A percentile compares a stretch with the other conserved stretches of the same genome.
These are phyloP conservation scores for Turnera subulata DNA, from an alignment of 345 rosid species.

Conservation along the genomic window DNA sequence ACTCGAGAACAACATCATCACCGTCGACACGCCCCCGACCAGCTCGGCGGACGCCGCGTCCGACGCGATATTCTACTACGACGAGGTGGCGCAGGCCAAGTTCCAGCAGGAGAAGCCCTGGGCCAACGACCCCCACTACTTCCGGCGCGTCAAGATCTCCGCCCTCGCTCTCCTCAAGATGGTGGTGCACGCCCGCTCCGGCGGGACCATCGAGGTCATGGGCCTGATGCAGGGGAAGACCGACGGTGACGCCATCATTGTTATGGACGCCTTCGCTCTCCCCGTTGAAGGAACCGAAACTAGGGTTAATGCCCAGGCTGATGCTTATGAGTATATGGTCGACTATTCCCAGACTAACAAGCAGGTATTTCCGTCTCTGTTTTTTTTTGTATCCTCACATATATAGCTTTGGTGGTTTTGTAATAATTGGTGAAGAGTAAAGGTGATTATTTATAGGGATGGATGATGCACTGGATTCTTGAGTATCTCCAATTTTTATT, in stretches of 20 bases:
- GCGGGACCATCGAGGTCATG: slow-evolving; percentile 99
- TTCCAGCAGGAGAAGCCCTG: slow-evolving; percentile 95
- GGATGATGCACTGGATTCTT: too few species aligned
- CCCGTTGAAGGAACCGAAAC: slow-evolving; percentile 99
- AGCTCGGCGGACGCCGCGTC: slow-evolving; percentile 37
- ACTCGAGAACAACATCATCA: slow-evolving; percentile 79
- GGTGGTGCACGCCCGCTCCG: slow-evolving; percentile 99
- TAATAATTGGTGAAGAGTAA: too few species aligned
- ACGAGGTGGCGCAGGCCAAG: slow-evolving; percentile 55
- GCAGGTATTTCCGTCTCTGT: too few species aligned
- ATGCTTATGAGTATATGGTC: slow-evolving; percentile 99
- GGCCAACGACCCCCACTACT: slow-evolving; percentile 89
- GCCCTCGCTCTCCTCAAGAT: slow-evolving; percentile 98
- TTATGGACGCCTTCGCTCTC: slow-evolving; percentile 98
- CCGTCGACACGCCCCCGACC: slow-evolving; percentile 42
- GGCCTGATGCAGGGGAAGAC: slow-evolving; percentile 99
- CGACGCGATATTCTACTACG: slow-evolving; percentile 81
- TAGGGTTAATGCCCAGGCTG: slow-evolving; percentile 99
- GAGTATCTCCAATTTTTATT: too few species aligned
- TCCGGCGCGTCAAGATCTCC: slow-evolving; percentile 94
- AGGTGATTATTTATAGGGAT: too few species aligned
- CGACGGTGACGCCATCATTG: slow-evolving; percentile 92
- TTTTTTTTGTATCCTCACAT: too few species aligned
- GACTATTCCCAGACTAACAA: slow-evolving; percentile 96
- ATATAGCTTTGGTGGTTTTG: too few species aligned